These are phyloP conservation scores for Saprolegnia parasitica DNA, from an alignment of 352 stramenopile genomes.

Conservation along the genomic window DNA sequence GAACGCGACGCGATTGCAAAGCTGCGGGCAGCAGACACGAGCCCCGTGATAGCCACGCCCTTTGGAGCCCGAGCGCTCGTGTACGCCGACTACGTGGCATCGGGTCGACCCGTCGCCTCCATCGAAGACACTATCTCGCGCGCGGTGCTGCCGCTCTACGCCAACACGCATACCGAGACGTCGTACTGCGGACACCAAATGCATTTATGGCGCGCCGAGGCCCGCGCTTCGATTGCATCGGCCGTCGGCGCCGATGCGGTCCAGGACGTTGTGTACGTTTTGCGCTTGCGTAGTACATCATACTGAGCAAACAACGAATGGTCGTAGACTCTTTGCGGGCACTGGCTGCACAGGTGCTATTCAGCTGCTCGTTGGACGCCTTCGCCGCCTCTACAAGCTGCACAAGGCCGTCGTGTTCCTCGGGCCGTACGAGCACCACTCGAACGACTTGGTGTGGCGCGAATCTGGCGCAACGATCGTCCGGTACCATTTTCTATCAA, in stretches of 20 bases:
- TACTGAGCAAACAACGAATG: no score
- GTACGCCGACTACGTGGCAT: conserved; percentile 86
- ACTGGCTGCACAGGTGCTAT: conserved; percentile 10
- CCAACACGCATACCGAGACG: conserved; percentile 89
- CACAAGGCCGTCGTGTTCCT: conserved; percentile 53
- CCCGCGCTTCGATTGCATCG: conserved; percentile 80
- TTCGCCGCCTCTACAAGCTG: conserved; percentile 1
- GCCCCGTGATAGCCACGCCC: conserved; percentile 22
- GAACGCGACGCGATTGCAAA: no score
- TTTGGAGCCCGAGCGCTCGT: conserved; percentile 48
- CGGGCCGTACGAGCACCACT: conserved; percentile 90
- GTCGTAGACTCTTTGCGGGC: conserved; percentile 21
- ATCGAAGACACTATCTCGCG: conserved; percentile 75
- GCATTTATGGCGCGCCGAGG: conserved; percentile 86
- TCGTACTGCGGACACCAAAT: conserved; percentile 39
- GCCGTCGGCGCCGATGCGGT: conserved; percentile 47
- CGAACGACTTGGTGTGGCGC: conserved; percentile 89
- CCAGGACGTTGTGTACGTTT: conserved; percentile 53
- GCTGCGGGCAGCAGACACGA: no score
- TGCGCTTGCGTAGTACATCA: no score
- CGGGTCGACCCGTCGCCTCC: conserved; percentile 49
- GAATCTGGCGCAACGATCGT: conserved; percentile 65
- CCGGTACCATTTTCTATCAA: neutral
- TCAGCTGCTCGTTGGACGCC: conserved; percentile 16
- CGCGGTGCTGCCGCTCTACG: conserved; percentile 84